phyloP scores from a whole-genome alignment of 345 rosid species.

The Aurinia saxatilis region DNA sequence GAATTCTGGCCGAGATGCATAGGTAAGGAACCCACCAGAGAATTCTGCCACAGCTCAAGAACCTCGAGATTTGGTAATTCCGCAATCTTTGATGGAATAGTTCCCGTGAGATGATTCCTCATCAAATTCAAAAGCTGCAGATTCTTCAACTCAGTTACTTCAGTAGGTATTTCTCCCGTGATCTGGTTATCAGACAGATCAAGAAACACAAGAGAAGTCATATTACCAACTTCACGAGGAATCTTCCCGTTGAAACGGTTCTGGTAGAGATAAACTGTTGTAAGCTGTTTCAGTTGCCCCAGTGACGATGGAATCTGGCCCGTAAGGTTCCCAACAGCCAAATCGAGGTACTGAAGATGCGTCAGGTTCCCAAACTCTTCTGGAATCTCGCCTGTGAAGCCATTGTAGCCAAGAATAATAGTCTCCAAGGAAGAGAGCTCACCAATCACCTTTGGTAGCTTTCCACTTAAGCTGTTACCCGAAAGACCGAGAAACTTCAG shows the following conservation, averaged over 20 bases:
- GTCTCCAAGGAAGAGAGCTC: constrained; percentile 56
- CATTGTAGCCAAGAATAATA: constrained; percentile 62
- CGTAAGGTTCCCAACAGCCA: constrained; percentile 60
- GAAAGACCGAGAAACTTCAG: constrained; percentile 72
- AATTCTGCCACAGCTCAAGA: constrained; percentile 72
- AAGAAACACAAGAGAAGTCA: constrained; percentile 46
- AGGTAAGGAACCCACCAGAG: constrained; percentile 55
- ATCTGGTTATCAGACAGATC: constrained; percentile 74
- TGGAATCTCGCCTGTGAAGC: constrained; percentile 59
- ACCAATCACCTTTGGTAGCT: constrained; percentile 51
- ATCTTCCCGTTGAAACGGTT: constrained; percentile 53
- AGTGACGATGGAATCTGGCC: constrained; percentile 59
- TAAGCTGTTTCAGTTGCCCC: constrained; percentile 48
- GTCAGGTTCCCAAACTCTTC: constrained; percentile 61
- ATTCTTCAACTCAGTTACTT: constrained; percentile 42
- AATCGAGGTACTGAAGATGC: constrained; percentile 57
- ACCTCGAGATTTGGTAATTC: constrained; percentile 53
- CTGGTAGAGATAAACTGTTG: constrained; percentile 55
- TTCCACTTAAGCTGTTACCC: constrained; percentile 63
- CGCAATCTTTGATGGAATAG: constrained; percentile 46
- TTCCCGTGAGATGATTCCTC: constrained; percentile 56
- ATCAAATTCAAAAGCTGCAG: constrained; percentile 70
- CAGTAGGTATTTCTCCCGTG: constrained; percentile 55
- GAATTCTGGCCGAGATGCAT: constrained; percentile 49
- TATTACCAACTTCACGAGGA: constrained; percentile 55